Evolutionary conservation across 345 rosid genomes (phyloP), one percentile per base, ranked within the genome.

Genomic region (Streptanthus diversifolius): DNA sequence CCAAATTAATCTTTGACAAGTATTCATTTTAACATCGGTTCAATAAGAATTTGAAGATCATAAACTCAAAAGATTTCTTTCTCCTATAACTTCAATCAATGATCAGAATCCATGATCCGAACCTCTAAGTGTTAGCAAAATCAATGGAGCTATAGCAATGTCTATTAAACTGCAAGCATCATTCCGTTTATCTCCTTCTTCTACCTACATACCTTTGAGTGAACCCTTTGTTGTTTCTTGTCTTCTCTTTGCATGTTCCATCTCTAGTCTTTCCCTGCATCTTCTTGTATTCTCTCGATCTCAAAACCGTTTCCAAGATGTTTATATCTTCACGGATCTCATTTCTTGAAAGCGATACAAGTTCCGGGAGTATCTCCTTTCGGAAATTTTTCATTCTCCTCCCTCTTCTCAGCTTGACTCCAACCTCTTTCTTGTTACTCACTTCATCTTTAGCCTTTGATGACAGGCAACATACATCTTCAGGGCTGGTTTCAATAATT

Each of bases 331-430:
- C 95, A 0, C 43, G 75, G 3, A 89, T 87, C 81, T 89, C 95
- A 0, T 76, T 83, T 40, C 87, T 81, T 48, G 95, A 80, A 25
- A 89, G 90, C 9, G 86, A 76, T 43, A 53, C 17, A 53, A 68
- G 82, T 70, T n/a, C 69, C 1, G 90, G 92, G 53, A 89, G 82
- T 70, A 89, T 84, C 71, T 89, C 96, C 72, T 59, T 84, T 61
- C 84, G 92, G 51, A 89, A 89, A 54, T 87, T 89, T 68, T 87
- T 89, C 87, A 89, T 25, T 66, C 96, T 83, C 63, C 92, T 80
- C 18, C 96, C 96, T 66, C 90, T 79, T 80, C 83, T 87, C 71
- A 84, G 25, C 80, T 82, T 87, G n/a, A 69, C 1, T 66, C 87
- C 52, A 53, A 76, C 53, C 67, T 85, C 85, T 60, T 85, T 83